Percentiles rank a stretch among this genome's conserved stretches.
phyloP scores from a whole-genome alignment of 2,329 filamentous ascomycete species.

The Fusarium concolor region DNA sequence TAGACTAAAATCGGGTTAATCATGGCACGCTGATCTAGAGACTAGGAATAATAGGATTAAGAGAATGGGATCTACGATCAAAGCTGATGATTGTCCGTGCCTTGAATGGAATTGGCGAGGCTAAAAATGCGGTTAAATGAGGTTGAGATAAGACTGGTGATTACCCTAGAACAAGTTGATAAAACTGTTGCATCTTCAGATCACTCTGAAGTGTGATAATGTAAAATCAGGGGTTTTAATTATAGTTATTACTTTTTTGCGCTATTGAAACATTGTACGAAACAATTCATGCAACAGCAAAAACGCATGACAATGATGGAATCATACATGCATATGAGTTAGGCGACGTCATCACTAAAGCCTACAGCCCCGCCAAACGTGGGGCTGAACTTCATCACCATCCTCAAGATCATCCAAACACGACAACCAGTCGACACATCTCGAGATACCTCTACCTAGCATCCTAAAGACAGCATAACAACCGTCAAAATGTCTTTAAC shows the following conservation, averaged over 20 bases:
- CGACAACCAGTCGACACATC: neutral
- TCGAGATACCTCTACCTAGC: neutral
- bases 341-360: constrained; percentile 29
- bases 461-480: neutral
- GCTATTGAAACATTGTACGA: neutral
- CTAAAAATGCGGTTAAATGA: neutral
- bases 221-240: neutral
- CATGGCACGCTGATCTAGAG: constrained; percentile 25
- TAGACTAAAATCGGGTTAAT: constrained; percentile 2
- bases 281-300: neutral
- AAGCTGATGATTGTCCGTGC: neutral
- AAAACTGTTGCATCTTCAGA: too few relatives aligned
- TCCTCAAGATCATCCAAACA: neutral
- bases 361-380: constrained; percentile 23
- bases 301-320: neutral
- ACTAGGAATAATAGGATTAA: constrained; percentile 6
- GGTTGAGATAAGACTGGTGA: neutral
- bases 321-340: neutral
- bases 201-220: neutral
- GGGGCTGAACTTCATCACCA: constrained; percentile 4
- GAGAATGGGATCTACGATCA: constrained; percentile 4
- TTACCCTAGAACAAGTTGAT: constrained; percentile 4
- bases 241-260: neutral
- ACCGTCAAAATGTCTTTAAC: constrained; percentile 47
- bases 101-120: constrained; percentile 16